phyloP scores from a whole-genome alignment of 352 stramenopile species.

The Elongisporangium undulatum region DNA sequence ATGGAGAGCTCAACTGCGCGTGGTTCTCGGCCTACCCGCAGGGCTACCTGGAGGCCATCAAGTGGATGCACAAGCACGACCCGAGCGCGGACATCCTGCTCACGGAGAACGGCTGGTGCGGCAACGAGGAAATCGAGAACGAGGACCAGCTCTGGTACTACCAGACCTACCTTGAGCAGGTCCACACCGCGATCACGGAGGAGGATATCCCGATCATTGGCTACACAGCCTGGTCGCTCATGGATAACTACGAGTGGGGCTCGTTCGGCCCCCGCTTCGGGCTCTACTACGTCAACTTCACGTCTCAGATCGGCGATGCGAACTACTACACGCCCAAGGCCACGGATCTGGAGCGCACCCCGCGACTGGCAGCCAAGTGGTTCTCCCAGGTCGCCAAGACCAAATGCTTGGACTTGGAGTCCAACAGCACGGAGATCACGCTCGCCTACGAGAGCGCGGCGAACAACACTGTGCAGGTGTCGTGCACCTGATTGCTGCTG shows the following conservation, averaged over 20 bases:
- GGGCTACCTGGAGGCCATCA: slow-evolving; percentile 27
- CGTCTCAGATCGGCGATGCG: slow-evolving; percentile 23
- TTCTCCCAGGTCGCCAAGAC: slow-evolving; percentile 4
- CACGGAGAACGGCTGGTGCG: slow-evolving; percentile 44
- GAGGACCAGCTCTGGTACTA: slow-evolving; percentile 27
- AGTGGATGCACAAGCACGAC: slow-evolving; percentile 29
- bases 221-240: slow-evolving; percentile 87
- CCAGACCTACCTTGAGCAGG: slow-evolving; percentile 11
- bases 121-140: slow-evolving; percentile 28
- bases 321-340: slow-evolving; percentile 9
- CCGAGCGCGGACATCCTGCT: slow-evolving; percentile 18
- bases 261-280: slow-evolving; percentile 17
- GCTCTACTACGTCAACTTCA: slow-evolving; percentile 19
- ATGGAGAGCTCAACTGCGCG: slow-evolving; percentile 14
- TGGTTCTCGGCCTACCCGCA: slow-evolving; percentile 24
- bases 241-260: slow-evolving; percentile 92
- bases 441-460: too few relatives aligned
- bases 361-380: slow-evolving; percentile 20
- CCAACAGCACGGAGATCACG: neutral
- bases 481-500: too few relatives aligned
- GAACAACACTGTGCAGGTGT: too few relatives aligned
- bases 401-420: slow-evolving; percentile 7
- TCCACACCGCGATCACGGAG: slow-evolving; percentile 18
- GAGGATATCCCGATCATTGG: slow-evolving; percentile 29
- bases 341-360: slow-evolving; percentile 14